These are phyloP conservation scores for Pythium aquatile DNA, from an alignment of 352 stramenopile genomes.

Conservation along the genomic window DNA sequence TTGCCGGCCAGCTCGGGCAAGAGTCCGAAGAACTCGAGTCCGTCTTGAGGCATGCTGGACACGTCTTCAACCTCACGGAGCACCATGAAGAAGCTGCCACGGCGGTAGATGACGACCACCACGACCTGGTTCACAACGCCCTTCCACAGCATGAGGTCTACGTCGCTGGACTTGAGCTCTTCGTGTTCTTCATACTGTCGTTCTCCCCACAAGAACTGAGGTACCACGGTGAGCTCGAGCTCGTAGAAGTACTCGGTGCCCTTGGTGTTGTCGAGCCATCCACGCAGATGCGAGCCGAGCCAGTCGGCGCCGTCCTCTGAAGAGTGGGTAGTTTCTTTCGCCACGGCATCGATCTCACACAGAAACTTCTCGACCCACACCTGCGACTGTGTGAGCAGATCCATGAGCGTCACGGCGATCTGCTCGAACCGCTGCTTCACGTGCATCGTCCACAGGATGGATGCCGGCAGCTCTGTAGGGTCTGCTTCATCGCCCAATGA, in stretches of 20 bases:
- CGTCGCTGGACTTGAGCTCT: constrained; percentile 15
- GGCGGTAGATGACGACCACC: constrained; percentile 53
- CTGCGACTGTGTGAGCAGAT: constrained; percentile 49
- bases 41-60: constrained; percentile 30
- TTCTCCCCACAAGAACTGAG: constrained; percentile 15
- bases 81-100: constrained; percentile 51
- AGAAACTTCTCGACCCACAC: constrained; percentile 54
- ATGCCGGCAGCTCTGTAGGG: background rate
- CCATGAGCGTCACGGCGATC: constrained; percentile 33
- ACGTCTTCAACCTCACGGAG: constrained; percentile 34
- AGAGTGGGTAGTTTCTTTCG: constrained; percentile 17
- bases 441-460: constrained; percentile 20
- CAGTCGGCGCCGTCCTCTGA: constrained; percentile 19
- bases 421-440: constrained; percentile 30
- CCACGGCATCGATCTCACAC: constrained; percentile 40
- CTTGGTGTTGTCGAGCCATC: constrained; percentile 53
- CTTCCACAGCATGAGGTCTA: constrained; percentile 60
- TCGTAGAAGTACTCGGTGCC: constrained; percentile 61
- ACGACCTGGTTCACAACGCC: constrained; percentile 52
- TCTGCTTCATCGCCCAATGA: constrained; percentile 12
- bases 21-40: constrained; percentile 42
- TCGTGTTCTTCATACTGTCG: constrained; percentile 18
- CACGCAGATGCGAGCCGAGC: constrained; percentile 42
- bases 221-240: constrained; percentile 36
- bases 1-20: constrained; percentile 45